phyloP scores from a whole-genome alignment of 441 rosid species.

The Daphne laureola region DNA sequence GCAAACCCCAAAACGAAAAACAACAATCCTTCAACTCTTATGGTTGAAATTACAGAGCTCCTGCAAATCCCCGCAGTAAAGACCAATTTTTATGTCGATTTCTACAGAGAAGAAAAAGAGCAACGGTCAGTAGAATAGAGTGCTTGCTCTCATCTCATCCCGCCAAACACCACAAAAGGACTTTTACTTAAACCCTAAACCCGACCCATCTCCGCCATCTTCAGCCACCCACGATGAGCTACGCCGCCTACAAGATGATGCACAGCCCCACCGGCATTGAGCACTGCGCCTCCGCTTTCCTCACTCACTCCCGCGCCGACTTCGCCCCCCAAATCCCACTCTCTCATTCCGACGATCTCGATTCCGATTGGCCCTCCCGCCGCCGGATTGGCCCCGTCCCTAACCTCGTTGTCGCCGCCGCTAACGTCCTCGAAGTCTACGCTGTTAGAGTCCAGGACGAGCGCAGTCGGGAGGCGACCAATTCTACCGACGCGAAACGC shows the following conservation, averaged over 20 bases:
- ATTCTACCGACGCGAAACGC: constrained; percentile 45
- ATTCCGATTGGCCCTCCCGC: constrained; percentile 52
- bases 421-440: constrained; percentile 76
- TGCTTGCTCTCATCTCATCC: constrained; percentile 8
- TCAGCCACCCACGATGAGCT: constrained; percentile 50
- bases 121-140: background rate
- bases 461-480: constrained; percentile 37
- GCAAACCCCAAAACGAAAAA: no score
- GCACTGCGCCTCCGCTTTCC: constrained; percentile 78
- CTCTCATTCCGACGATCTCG: constrained; percentile 55
- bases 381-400: constrained; percentile 70
- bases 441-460: constrained; percentile 83
- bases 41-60: no score
- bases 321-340: constrained; percentile 45
- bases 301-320: constrained; percentile 73
- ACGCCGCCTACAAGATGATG: constrained; percentile 94
- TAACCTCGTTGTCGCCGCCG: constrained; percentile 69
- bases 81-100: no score
- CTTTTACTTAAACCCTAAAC: constrained; percentile 1
- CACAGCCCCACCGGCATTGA: constrained; percentile 94
- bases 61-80: no score
- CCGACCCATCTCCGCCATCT: constrained; percentile 2
- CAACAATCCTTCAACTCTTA: no score
- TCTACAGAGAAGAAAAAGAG: no score
- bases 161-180: constrained; percentile 21